Conservation (phyloP, 768 basidiomycete species). For the Gyrodon lividus region DNA sequence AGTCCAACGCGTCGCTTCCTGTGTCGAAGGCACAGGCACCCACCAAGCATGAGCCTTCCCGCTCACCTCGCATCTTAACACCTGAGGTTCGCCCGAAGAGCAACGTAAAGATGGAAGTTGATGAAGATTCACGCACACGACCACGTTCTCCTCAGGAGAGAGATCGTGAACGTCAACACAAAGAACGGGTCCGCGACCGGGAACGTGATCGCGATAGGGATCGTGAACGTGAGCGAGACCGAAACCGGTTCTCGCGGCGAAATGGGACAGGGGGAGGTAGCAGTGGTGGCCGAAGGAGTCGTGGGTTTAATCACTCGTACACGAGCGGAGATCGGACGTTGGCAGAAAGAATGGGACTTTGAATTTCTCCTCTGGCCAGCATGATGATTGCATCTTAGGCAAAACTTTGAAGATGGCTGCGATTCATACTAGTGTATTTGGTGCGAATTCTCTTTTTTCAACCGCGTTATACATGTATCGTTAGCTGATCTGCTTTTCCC, state of each 20-base stretch:
- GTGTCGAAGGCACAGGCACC: constrained; percentile 19
- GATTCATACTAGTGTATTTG: constrained; percentile 36
- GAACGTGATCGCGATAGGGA: constrained; percentile 36
- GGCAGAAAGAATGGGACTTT: constrained; percentile 81
- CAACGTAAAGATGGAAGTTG: constrained; percentile 52
- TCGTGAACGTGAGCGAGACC: constrained; percentile 35
- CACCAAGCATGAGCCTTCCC: constrained; percentile 29
- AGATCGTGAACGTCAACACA: constrained; percentile 40
- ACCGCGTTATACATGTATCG: constrained; percentile 21
- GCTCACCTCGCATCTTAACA: constrained; percentile 28
- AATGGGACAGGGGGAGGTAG: constrained; percentile 45
- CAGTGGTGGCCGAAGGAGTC: constrained; percentile 37
- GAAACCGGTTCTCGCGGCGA: constrained; percentile 39
- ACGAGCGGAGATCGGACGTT: constrained; percentile 69
- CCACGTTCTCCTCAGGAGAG: constrained; percentile 44
- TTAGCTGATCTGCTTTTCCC: constrained; percentile 28
- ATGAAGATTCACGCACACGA: constrained; percentile 48
- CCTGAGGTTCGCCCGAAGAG: constrained; percentile 28
- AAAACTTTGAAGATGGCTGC: constrained; percentile 16
- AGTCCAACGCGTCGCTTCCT: constrained; percentile 32
- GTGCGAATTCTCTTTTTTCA: constrained; percentile 26
- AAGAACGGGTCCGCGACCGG: constrained; percentile 37
- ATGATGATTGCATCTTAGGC: constrained; percentile 17
- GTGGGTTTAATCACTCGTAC: constrained; percentile 36
- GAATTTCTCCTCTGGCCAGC: constrained; percentile 26